phyloP scores from a whole-genome alignment of 1,284 basidiomycete species.

The Malassezia globosa region DNA sequence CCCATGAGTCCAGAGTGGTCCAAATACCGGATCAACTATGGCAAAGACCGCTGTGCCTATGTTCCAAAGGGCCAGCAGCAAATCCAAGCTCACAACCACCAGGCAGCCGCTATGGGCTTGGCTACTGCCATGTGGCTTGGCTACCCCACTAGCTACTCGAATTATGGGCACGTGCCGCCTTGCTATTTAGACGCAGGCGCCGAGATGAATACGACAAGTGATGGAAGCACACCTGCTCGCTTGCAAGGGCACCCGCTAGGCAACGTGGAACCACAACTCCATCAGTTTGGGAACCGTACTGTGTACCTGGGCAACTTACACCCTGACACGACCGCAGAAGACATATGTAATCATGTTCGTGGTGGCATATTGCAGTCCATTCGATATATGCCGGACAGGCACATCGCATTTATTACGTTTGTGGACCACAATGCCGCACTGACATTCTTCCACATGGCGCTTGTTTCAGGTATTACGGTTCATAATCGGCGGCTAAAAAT shows the following conservation, averaged over 20 bases:
- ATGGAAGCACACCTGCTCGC: neutral
- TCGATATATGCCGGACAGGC: slow-evolving; percentile 42
- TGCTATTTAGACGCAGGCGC: neutral
- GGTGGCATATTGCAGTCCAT: slow-evolving; percentile 44
- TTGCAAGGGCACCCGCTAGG: neutral
- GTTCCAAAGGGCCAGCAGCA: slow-evolving; percentile 46
- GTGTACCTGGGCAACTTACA: slow-evolving; percentile 46
- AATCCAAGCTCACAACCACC: slow-evolving; percentile 46
- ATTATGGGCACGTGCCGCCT: neutral
- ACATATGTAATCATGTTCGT: slow-evolving; percentile 47
- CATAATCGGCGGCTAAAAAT: slow-evolving; percentile 44
- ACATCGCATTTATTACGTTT: slow-evolving; percentile 46
- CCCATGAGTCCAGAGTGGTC: slow-evolving; percentile 39
- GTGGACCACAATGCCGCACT: slow-evolving; percentile 42
- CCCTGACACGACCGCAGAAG: slow-evolving; percentile 42
- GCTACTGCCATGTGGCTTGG: slow-evolving; percentile 44
- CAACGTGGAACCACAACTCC: slow-evolving; percentile 16
- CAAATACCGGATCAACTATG: slow-evolving; percentile 40
- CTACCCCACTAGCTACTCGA: slow-evolving; percentile 30
- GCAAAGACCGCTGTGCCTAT: slow-evolving; percentile 46
- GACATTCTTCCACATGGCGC: slow-evolving; percentile 42
- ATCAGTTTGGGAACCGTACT: slow-evolving; percentile 45
- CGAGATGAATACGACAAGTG: neutral
- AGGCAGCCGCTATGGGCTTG: slow-evolving; percentile 44
- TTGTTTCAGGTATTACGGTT: slow-evolving; percentile 42